Base-by-base conservation (phyloP, 441 rosid species). In the Iberis amara region DNA sequence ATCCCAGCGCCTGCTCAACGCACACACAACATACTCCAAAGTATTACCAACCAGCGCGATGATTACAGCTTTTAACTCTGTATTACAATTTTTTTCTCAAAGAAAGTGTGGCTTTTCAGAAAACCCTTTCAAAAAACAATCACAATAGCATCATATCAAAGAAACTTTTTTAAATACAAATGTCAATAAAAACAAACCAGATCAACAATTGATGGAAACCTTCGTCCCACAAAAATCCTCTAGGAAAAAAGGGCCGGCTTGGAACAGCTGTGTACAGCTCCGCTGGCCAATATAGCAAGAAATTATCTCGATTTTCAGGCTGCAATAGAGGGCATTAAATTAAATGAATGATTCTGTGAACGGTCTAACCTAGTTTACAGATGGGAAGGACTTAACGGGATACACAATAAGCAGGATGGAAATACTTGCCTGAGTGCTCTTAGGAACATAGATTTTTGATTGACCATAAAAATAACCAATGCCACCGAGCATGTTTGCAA, bases 161-260 rank as follows among this genome's bases (percentile, higher is more conserved):
- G 3, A 27, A 55, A 8, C 21, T 13, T 47, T 18, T 18, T 18
- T 18, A 30, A 40, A 41, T 8, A 36, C 10, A 8, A 9, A 28
- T 56, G 43, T 10, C 13, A 27, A 54, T 30, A 51, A 54, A 40
- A 55, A 78, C 95, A 61, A 45, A 89, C 97, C 97, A 74, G 79
- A 94, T 85, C 68, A 94, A 69, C 63, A 94, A 68, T 70, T 94
- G 99, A 78, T 87, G 97, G 73, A 87, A 94, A 55, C 99, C 99
- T 87, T 94, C 99, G 70, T 94, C 99, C 97, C 96, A 87, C 37
- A 94, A 68, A 68, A 87, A 89, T 14, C 99, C 97, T 77, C 97
- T 79, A 3, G 99, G 99, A 59, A 89, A 89, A 75, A 89, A 79
- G 28, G 97, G 85, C 41, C 99, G 82, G 69, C 99, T 87, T 15